A percentile compares a stretch with the other conserved stretches of the same genome.
phyloP scores from a whole-genome alignment of 495 filamentous ascomycete genomes.

The Aeminium ludgeri region DNA sequence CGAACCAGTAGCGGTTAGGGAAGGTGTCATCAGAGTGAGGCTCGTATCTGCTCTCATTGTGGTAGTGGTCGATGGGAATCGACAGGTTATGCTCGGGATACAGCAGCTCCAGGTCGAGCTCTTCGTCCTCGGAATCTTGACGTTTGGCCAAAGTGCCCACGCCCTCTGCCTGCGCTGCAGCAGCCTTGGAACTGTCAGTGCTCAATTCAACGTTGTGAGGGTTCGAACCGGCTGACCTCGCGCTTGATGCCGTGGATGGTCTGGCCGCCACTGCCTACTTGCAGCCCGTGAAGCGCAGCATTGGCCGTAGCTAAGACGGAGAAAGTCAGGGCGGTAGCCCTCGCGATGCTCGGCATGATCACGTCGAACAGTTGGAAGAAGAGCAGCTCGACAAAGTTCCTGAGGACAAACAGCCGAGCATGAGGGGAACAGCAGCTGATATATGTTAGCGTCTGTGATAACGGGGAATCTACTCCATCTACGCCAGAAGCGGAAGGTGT shows the following conservation, averaged over 20 bases:
- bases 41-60: constrained; percentile 49
- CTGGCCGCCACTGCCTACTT: background rate
- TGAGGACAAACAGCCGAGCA: no score
- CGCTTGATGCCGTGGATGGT: constrained; percentile 1
- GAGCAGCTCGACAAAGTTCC: no score
- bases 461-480: no score
- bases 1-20: constrained; percentile 56
- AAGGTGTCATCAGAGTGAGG: constrained; percentile 47
- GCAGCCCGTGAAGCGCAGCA: background rate
- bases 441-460: no score
- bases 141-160: no score
- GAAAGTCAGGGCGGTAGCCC: background rate
- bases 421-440: no score
- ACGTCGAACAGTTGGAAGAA: no score
- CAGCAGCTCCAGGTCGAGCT: constrained; percentile 27
- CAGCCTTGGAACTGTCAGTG: no score
- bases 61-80: constrained; percentile 60
- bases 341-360: no score
- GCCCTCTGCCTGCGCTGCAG: no score
- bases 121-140: constrained; percentile 1
- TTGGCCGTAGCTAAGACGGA: background rate
- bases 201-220: no score
- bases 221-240: background rate
- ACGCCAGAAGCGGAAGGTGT: no score
- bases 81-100: constrained; percentile 46